Evolutionary conservation across 371 early-diverging fungal genomes (phyloP), one percentile per base, ranked within the genome.

Genomic region (Lichtheimia corymbifera): DNA sequence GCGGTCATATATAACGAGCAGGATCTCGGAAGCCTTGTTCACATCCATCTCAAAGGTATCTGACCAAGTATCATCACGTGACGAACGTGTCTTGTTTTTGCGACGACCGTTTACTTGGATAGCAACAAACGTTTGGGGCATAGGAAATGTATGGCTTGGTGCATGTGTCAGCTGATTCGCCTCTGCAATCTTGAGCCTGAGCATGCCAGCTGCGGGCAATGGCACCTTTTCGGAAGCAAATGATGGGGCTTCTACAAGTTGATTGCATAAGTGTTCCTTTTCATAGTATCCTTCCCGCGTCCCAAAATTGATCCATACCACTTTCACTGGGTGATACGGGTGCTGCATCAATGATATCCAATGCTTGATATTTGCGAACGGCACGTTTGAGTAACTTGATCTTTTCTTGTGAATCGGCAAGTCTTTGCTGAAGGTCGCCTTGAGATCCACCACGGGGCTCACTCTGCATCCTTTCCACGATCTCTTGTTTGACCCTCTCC

Each of bases 21-120:
- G 97, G 3, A 96, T 84, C 59, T 97, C 97, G 15, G 88, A 85
- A 2, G 92, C 95, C 73, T 91, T 91, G 62, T 93, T 91, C 20
- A 94, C 89, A 51, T 85, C 76, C 53, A 95, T 75, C 42, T 88
- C 89, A 72, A 94, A 92, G 18, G 85, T 83, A 50, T 98, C 95
- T 63, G 84, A 82, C 78, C 78, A 96, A 25, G 82, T 80, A 50
- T 85, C 87, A 35, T 83, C 80, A 28, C 82, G 80, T n/a, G 87
- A 70, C 0, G 63, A 62, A 3, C 85, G 81, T 11, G 97, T 93
- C 41, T 52, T 59, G 62, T 82, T 86, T 45, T 56, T 27, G 15
- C 57, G 57, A 5, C 42, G 57, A 24, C 45, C 28, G 4, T n/a
- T 56, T 12, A 84, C 91, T 53, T 85, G 85, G 15, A 83, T 83